Base-by-base conservation (phyloP, 371 early-diverging fungal genomes). In the Mortierella sp. region DNA sequence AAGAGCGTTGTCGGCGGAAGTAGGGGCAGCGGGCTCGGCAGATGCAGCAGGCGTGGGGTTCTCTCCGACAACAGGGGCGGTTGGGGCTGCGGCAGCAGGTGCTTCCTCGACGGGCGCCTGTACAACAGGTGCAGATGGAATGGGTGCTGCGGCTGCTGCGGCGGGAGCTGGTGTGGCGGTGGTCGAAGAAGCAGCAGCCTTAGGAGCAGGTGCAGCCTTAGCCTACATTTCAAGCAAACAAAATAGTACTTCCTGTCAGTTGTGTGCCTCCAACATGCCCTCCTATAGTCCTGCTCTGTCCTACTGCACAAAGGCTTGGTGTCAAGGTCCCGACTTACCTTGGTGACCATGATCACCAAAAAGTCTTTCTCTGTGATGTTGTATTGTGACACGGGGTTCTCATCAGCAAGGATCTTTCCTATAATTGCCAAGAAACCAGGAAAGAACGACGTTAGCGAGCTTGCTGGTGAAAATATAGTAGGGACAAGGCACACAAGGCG, bases 291-390 rank as follows among this genome's bases (percentile, higher is more conserved):
- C 48, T 55, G 43, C 16, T 28, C 13, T 28, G 69, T 54, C 57
- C 37, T 0, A 26, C 48, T 46, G 34, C 0, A n/a, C 40, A 37
- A n/a, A n/a, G 16, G 57, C 28, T 13, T 57, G 57, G 14, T 19
- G 2, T 57, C 11, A 69, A 54, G 37, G n/a, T 43, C 10, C 44
- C 72, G 61, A 16, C 61, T 14, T 89, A 96, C 95, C 96, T 98
- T 98, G 76, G 94, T 92, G 21, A 96, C 94, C 98, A 99, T 98
- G 6, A 98, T 90, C 57, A 99, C 98, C 82, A 99, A 86, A 87
- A 98, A 98, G 82, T 97, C 98, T 85, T 93, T 95, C 82, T 98
- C 98, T 28, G 82, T 90, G 78, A 98, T 95, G n/a, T 94, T 91
- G 82, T 92, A 93, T 34, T 94, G 93, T 31, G 89, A 93, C 5